Conservation (phyloP, 805 yeast species). For the Debaryomyces castellii region DNA sequence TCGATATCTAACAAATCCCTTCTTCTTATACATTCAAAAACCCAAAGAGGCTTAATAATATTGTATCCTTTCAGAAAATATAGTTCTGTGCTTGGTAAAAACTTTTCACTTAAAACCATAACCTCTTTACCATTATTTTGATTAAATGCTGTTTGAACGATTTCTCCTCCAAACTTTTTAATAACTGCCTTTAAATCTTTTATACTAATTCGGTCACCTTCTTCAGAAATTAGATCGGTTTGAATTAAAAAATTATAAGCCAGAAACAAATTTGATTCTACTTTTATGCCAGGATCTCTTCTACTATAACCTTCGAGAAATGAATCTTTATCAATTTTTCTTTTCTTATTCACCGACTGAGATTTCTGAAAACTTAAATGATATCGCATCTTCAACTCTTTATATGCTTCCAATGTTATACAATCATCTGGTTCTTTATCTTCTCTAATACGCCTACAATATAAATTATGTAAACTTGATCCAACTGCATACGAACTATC, state of each 20-base stretch:
- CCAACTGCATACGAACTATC: conserved; percentile 57
- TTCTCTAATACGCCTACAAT: conserved; percentile 62
- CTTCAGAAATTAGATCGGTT: conserved; percentile 44
- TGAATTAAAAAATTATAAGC: conserved; percentile 50
- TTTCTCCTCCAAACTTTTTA: conserved; percentile 50
- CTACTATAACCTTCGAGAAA: conserved; percentile 12
- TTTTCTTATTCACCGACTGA: conserved; percentile 28
- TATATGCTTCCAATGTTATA: conserved; percentile 55
- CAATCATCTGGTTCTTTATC: conserved; percentile 66
- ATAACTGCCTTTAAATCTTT: conserved; percentile 39
- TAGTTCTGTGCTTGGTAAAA: conserved; percentile 24
- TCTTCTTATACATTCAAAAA: conserved; percentile 59
- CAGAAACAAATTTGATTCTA: conserved; percentile 39
- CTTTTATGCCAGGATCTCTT: conserved; percentile 7
- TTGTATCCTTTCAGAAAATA: conserved; percentile 48
- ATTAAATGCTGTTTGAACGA: conserved; percentile 20
- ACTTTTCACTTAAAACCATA: conserved; percentile 24
- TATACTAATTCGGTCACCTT: conserved; percentile 27
- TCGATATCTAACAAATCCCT: conserved; percentile 51
- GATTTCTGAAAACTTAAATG: conserved; percentile 21
- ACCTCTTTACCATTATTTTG: conserved; percentile 5
- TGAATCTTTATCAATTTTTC: conserved; percentile 14
- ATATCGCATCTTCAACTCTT: conserved; percentile 31
- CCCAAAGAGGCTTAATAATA: conserved; percentile 69
- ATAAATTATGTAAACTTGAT: conserved; percentile 73